phyloP scores from a whole-genome alignment of 768 basidiomycete species.

The Suillus fuscotomentosus region DNA sequence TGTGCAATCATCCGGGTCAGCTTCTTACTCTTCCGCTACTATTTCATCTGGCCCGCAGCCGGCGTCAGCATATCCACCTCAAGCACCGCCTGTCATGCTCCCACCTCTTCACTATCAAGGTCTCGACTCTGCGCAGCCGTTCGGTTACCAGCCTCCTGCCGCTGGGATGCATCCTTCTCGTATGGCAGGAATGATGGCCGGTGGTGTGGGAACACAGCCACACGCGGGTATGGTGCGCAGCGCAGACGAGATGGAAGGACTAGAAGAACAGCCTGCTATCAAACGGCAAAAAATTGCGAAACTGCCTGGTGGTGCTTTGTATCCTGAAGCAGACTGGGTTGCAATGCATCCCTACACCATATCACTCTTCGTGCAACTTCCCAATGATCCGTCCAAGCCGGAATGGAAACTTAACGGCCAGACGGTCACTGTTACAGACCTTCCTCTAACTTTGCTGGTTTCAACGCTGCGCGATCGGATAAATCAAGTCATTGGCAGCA shows the following conservation, averaged over 20 bases:
- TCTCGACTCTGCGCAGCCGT: conserved; percentile 71
- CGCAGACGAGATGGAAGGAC: conserved; percentile 80
- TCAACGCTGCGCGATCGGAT: conserved; percentile 91
- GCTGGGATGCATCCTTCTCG: conserved; percentile 69
- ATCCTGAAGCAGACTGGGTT: conserved; percentile 90
- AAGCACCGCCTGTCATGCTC: conserved; percentile 71
- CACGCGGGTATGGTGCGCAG: conserved; percentile 74
- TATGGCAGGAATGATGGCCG: conserved; percentile 57
- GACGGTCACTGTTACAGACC: conserved; percentile 72
- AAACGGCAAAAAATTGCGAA: conserved; percentile 89
- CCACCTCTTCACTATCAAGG: conserved; percentile 86
- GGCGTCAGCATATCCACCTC: conserved; percentile 62
- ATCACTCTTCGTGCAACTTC: conserved; percentile 80
- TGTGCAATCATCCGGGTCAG: conserved; percentile 39
- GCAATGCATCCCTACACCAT: conserved; percentile 91
- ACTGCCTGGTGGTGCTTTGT: conserved; percentile 78
- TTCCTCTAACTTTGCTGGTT: conserved; percentile 82
- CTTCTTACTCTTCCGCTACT: conserved; percentile 73
- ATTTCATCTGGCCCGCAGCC: conserved; percentile 93
- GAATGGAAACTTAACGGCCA: conserved; percentile 93
- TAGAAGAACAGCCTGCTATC: conserved; percentile 71
- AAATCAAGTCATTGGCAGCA: conserved; percentile 71
- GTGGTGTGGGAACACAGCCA: conserved; percentile 38
- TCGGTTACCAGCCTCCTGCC: conserved; percentile 74
- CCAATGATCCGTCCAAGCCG: conserved; percentile 76